These are phyloP conservation scores for Albophoma yamanashiensis DNA, from an alignment of 2,329 filamentous ascomycete species.

Conservation along the genomic window DNA sequence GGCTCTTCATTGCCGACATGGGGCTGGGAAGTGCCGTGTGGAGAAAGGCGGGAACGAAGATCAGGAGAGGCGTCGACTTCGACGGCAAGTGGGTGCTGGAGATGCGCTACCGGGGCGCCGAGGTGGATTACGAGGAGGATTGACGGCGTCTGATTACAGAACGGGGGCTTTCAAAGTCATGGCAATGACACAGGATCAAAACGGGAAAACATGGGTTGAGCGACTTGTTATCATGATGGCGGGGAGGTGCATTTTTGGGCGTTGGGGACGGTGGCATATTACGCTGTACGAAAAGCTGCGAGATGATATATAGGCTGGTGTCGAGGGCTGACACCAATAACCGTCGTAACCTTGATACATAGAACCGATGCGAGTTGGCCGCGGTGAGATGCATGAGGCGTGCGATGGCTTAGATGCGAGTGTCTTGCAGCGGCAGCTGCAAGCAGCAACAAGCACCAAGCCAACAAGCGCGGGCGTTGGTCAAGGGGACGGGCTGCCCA, in stretches of 20 bases:
- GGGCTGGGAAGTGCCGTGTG: constrained; percentile 75
- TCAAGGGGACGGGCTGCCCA: not conserved
- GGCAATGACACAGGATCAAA: not conserved
- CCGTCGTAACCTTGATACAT: not conserved
- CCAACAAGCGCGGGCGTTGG: not conserved
- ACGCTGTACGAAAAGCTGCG: not conserved
- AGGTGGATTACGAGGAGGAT: constrained; percentile 13
- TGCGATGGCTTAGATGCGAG: not conserved
- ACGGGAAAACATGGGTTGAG: not conserved
- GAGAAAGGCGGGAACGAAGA: constrained; percentile 72
- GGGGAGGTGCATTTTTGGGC: not conserved
- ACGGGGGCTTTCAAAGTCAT: not conserved
- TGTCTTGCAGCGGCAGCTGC: not conserved
- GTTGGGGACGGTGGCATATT: not conserved
- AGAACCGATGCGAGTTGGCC: not conserved
- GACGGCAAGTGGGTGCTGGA: constrained; percentile 76
- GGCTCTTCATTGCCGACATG: constrained; percentile 75
- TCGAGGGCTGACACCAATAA: not conserved
- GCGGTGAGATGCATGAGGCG: not conserved
- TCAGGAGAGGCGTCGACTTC: constrained; percentile 80
- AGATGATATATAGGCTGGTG: not conserved
- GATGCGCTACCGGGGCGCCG: constrained; percentile 40
- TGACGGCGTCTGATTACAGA: constrained; percentile 4
- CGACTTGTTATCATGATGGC: not conserved
- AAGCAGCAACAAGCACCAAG: too few species aligned